These are phyloP conservation scores for Pyrenophora seminiperda DNA, from an alignment of 2,329 filamentous ascomycete genomes.

Conservation along the genomic window DNA sequence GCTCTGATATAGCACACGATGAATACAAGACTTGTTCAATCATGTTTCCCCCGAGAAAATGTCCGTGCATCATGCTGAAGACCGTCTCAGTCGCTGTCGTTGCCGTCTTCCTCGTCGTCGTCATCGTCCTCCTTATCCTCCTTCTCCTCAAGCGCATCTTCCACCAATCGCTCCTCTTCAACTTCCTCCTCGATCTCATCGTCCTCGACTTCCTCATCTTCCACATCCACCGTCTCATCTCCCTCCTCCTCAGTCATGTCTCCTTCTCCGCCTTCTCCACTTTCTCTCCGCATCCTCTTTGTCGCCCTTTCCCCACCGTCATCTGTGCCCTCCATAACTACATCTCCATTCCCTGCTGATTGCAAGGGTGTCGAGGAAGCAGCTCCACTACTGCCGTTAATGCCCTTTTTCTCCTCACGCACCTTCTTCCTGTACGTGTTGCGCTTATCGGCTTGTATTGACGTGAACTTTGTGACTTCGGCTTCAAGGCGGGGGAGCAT, in stretches of 20 bases:
- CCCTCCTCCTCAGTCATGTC: slow-evolving; percentile 47
- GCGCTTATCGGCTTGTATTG: slow-evolving; percentile 74
- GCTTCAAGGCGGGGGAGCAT: slow-evolving; percentile 74
- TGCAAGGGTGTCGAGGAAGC: slow-evolving; percentile 5
- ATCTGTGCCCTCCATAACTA: slow-evolving; percentile 11
- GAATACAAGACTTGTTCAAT: background rate
- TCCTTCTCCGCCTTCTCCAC: slow-evolving; percentile 46
- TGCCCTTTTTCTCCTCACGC: slow-evolving; percentile 64
- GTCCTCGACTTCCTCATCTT: slow-evolving; percentile 58
- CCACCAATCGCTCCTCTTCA: slow-evolving; percentile 56
- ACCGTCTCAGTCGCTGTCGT: slow-evolving; percentile 46
- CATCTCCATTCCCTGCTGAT: slow-evolving; percentile 5
- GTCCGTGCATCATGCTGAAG: background rate
- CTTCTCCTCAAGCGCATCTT: slow-evolving; percentile 52
- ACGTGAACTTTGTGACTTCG: slow-evolving; percentile 77
- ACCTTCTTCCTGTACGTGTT: slow-evolving; percentile 73
- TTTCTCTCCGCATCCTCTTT: slow-evolving; percentile 54
- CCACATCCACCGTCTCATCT: slow-evolving; percentile 51
- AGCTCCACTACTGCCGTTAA: background rate
- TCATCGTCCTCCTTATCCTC: slow-evolving; percentile 52
- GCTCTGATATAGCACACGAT: background rate
- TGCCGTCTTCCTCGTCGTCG: slow-evolving; percentile 63
- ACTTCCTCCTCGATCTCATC: slow-evolving; percentile 63
- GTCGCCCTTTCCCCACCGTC: slow-evolving; percentile 54
- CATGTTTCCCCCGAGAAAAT: background rate